phyloP scores from a whole-genome alignment of 108 stramenopile genomes.

The Nitzschia sp. region DNA sequence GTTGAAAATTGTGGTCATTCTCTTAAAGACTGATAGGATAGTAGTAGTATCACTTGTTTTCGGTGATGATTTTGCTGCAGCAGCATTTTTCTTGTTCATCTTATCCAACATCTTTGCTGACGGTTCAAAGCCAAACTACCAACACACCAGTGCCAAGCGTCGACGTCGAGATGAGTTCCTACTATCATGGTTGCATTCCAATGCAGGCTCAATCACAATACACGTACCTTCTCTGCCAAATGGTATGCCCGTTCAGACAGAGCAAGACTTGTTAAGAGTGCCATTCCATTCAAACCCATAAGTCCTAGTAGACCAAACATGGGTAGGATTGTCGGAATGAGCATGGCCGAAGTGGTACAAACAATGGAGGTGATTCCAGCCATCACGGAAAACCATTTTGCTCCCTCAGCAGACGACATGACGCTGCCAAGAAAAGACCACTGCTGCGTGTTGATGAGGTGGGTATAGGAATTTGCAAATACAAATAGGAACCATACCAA shows the following conservation, averaged over 20 bases:
- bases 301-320: constrained; percentile 56
- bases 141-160: too few relatives aligned
- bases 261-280: constrained; percentile 40
- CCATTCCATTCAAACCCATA: constrained; percentile 47
- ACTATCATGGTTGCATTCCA: too few relatives aligned
- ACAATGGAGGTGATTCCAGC: constrained; percentile 70
- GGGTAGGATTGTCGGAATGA: constrained; percentile 43
- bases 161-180: too few relatives aligned
- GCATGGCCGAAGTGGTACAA: constrained; percentile 60
- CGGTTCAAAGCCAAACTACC: too few relatives aligned
- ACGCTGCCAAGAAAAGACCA: constrained; percentile 81
- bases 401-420: constrained; percentile 69
- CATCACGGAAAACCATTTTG: constrained; percentile 68
- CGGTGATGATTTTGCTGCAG: too few relatives aligned
- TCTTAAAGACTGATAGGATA: constrained; percentile 38
- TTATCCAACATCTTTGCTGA: too few relatives aligned
- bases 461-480: constrained; percentile 86
- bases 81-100: too few relatives aligned
- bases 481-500: constrained; percentile 53
- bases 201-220: not conserved
- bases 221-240: constrained; percentile 46
- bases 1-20: constrained; percentile 59
- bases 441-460: constrained; percentile 77
- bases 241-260: constrained; percentile 48
- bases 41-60: not conserved